phyloP scores from a whole-genome alignment of 2,329 filamentous ascomycete species.

The Cercospora beticola region DNA sequence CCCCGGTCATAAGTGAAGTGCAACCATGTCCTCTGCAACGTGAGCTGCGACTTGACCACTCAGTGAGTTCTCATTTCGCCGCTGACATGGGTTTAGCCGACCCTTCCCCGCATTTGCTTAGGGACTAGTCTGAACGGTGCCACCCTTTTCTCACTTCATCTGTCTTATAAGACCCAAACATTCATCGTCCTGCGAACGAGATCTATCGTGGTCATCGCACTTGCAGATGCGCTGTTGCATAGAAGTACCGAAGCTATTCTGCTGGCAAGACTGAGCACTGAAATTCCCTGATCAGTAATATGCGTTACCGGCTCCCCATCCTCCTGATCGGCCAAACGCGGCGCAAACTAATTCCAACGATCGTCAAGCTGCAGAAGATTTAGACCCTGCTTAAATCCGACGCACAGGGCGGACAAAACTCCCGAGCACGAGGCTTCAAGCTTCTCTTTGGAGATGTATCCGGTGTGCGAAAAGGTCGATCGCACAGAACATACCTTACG shows the following conservation, averaged over 20 bases:
- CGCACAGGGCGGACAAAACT: neutral
- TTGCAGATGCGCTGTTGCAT: neutral
- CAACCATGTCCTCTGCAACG: neutral
- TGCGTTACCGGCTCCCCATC: neutral
- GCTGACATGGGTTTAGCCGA: neutral
- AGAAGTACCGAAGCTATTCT: neutral
- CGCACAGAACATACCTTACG: neutral
- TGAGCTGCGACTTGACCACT: neutral
- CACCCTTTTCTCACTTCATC: neutral
- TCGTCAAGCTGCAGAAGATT: neutral
- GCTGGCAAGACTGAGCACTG: neutral
- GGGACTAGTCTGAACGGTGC: neutral
- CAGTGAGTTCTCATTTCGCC: neutral
- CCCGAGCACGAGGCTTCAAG: neutral
- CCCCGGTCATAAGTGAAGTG: neutral
- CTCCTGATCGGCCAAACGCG: neutral
- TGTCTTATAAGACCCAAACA: neutral
- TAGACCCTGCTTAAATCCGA: neutral
- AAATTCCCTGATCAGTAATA: neutral
- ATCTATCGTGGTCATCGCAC: neutral
- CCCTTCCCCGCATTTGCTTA: neutral
- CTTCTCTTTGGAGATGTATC: neutral
- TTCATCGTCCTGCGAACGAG: neutral
- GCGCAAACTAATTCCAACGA: neutral
- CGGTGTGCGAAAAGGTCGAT: neutral